Evolutionary conservation across 257 asterid species (phyloP).

Genomic region (Penstemon davidsonii): DNA sequence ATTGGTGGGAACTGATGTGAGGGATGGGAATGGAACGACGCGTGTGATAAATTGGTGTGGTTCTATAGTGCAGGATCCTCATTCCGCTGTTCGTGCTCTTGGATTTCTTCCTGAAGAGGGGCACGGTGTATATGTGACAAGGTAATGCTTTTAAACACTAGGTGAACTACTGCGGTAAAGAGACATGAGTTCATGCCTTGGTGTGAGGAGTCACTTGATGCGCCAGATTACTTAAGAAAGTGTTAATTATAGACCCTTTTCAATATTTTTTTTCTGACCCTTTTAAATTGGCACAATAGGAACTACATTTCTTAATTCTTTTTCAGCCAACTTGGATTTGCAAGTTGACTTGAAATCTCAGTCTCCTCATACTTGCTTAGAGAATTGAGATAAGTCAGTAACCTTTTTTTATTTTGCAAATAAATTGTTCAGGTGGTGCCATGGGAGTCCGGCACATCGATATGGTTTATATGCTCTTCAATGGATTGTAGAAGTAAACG

Average conservation of each 20-base stretch:
- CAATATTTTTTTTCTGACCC: not conserved
- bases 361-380: not conserved
- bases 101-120: conserved; percentile 97
- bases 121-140: conserved; percentile 93
- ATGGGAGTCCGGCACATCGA: conserved; percentile 93
- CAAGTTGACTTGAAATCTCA: not conserved
- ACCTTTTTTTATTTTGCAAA: conserved; percentile 22
- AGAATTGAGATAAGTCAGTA: not conserved
- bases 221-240: not conserved
- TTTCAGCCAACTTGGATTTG: conserved; percentile 4
- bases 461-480: conserved; percentile 91
- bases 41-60: conserved; percentile 96
- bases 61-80: conserved; percentile 86
- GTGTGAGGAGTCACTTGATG: not conserved
- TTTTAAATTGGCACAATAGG: not conserved
- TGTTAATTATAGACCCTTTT: not conserved
- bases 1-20: conserved; percentile 85
- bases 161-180: not conserved
- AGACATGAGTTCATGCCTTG: not conserved
- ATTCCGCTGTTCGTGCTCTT: conserved; percentile 93
- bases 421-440: conserved; percentile 74
- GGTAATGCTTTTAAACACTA: conserved; percentile 46
- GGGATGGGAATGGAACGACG: conserved; percentile 91
- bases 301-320: not conserved
- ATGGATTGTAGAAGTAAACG: conserved; percentile 93